Evolutionary conservation across 176 grass and related monocot genomes (phyloP), one percentile per base, ranked within the genome.

Genomic region (Olyra latifolia): DNA sequence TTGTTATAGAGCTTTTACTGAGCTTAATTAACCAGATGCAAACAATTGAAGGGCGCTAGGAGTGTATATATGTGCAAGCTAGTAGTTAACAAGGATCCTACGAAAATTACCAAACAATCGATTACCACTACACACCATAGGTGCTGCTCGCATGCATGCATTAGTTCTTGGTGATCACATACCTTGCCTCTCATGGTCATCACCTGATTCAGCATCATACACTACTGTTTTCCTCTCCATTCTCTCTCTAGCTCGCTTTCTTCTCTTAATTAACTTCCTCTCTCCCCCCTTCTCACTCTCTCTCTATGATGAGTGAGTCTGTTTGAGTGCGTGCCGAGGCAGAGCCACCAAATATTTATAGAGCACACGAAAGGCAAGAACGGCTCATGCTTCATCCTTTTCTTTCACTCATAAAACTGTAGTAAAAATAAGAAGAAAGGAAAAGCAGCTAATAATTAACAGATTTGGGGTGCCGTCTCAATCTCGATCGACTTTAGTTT

Each of bases 131-230:
- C 32, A 35, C 32, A 71, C 2, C 49, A 30, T 12, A 49, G 13
- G 32, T 32, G 23, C 28, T 41, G 16, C 14, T 17, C 43, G 80
- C n/a, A 62, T n/a, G n/a, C n/a, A n/a, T n/a, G n/a, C n/a, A n/a
- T n/a, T n/a, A n/a, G n/a, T 59, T 50, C 9, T 53, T 23, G 32
- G 0, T 41, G 28, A 42, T 50, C 59, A 44, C 46, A 30, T 87
- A 97, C 95, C 95, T 91, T 78, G 66, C 83, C 89, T 98, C 82
- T 89, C 88, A 66, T 98, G 92, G 9, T 94, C 86, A 49, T 91
- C 92, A 20, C 83, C 86, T 75, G 69, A 63, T 82, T 92, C 85
- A 11, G 78, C 54, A 69, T 98, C 88, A 66, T 81, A 87, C 58
- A 63, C 85, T 10, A 85, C 88, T 8, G 87, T 72, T 77, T 90